Evolutionary conservation across 2,329 filamentous ascomycete species (phyloP).

Genomic region (Stemphylium beticola): DNA sequence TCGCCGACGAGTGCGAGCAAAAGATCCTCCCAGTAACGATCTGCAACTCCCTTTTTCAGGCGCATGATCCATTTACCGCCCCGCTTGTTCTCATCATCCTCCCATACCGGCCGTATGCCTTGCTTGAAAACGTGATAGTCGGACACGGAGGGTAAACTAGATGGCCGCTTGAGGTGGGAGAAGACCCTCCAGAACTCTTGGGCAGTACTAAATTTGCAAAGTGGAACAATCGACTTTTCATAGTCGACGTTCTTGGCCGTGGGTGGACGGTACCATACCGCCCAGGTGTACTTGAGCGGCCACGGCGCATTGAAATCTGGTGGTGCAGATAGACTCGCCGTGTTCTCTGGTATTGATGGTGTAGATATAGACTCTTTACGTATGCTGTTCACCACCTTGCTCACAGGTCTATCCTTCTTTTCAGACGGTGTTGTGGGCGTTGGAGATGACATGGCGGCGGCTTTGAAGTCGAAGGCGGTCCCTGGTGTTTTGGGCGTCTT

Average conservation of each 20-base stretch:
- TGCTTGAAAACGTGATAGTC: slow-evolving; percentile 99
- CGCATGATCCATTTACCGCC: slow-evolving; percentile 98
- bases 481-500: slow-evolving; percentile 89
- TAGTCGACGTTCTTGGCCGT: slow-evolving; percentile 98
- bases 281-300: slow-evolving; percentile 84
- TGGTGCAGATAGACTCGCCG: slow-evolving; percentile 49
- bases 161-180: slow-evolving; percentile 86
- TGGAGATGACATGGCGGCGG: slow-evolving; percentile 55
- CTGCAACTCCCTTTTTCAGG: slow-evolving; percentile 95
- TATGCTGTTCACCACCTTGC: slow-evolving; percentile 41
- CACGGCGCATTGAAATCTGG: slow-evolving; percentile 48
- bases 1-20: slow-evolving; percentile 90
- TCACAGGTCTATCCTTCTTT: slow-evolving; percentile 58
- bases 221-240: slow-evolving; percentile 90
- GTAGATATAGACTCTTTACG: slow-evolving; percentile 44
- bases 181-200: slow-evolving; percentile 95
- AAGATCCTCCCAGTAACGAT: slow-evolving; percentile 96
- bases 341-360: slow-evolving; percentile 33
- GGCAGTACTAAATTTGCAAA: slow-evolving; percentile 79
- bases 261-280: slow-evolving; percentile 96
- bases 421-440: slow-evolving; percentile 65
- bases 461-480: slow-evolving; percentile 78
- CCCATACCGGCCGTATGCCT: slow-evolving; percentile 96
- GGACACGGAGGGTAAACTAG: slow-evolving; percentile 84
- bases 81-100: slow-evolving; percentile 94